These are phyloP conservation scores for Debaryomyces coudertii DNA, from an alignment of 1,139 yeast genomes.

Conservation along the genomic window DNA sequence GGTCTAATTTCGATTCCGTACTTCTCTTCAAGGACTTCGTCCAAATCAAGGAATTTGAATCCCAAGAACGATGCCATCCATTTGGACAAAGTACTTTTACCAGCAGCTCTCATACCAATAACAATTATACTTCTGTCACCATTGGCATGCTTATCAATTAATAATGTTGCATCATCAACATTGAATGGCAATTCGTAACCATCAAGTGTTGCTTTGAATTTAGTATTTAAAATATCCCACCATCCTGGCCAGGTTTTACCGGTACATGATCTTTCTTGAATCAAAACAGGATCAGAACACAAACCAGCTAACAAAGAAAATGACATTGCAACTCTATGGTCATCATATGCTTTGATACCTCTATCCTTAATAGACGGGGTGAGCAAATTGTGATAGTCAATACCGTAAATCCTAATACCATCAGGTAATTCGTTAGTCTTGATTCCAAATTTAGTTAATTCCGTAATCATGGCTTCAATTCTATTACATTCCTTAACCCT, in stretches of 20 bases:
- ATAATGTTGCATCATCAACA: conserved; percentile 18
- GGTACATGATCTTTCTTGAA: conserved; percentile 88
- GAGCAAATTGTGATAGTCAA: conserved; percentile 48
- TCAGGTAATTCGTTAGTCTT: conserved; percentile 82
- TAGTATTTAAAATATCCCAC: conserved; percentile 91
- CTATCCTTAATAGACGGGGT: conserved; percentile 49
- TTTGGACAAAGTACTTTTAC: conserved; percentile 83
- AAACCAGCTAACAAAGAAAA: conserved; percentile 80
- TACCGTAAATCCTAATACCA: conserved; percentile 86
- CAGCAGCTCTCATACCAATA: conserved; percentile 99
- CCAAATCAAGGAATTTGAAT: conserved; percentile 77
- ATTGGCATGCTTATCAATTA: conserved; percentile 25
- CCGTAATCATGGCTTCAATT: conserved; percentile 90
- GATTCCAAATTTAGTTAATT: conserved; percentile 90
- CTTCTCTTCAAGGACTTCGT: conserved; percentile 64
- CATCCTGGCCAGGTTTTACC: conserved; percentile 99
- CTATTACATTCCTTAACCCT: conserved; percentile 97
- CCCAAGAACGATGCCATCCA: conserved; percentile 79
- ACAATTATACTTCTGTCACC: conserved; percentile 67
- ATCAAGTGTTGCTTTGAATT: conserved; percentile 63
- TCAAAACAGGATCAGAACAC: conserved; percentile 59
- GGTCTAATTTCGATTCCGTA: conserved; percentile 62
- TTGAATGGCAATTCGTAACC: conserved; percentile 60
- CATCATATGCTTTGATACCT: conserved; percentile 84
- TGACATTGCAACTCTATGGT: conserved; percentile 98